Base-by-base conservation (phyloP, 371 early-diverging fungal species). In the Thermomucor indicae-seudaticae region DNA sequence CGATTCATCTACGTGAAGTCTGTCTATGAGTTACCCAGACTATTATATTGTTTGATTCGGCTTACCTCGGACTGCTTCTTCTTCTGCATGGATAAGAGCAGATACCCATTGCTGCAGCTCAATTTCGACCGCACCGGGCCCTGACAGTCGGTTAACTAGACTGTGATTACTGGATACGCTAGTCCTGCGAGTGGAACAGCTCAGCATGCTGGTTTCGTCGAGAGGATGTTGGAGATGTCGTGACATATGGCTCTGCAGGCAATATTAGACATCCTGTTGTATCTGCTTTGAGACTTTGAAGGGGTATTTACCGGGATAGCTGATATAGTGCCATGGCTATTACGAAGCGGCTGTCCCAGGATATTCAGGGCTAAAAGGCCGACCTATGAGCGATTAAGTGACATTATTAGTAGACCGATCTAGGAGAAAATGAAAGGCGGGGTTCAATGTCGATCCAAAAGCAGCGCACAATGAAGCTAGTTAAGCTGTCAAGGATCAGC, bases 141-240 rank as follows among this genome's bases (percentile, higher is more conserved):
- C 42, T 14, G 67, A 53, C 16, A 62, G 40, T 16, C 60, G 43
- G 30, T 64, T 57, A 11, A 47, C 30, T 14, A 58, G 40, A 28
- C 70, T 69, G 14, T 65, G 69, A 22, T 43, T 69, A 42, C 73
- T 72, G 0, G 73, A 72, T 5, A 72, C 61, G 58, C 73, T 72
- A 25, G 73, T 72, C 27, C 73, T 44, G 46, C 73, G 42, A 8
- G 73, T 72, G 7, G 73, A 72, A 6, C 65, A 62, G 32, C 73
- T 72, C 22, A 72, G 48, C 25, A 72, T 55, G 28, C 73, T 72
- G 3, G 59, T 49, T 29, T 64, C 64, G 43, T 72, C 73, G 14
- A 65, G 55, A 7, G 55, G 56, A 30, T 57, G 50, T 14, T 54
- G 57, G 1, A 60, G 22, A 32, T 60, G 58, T 12, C 57, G 60